A percentile compares a stretch with the other conserved stretches of the same genome.
Evolutionary conservation across 495 filamentous ascomycete genomes (phyloP).

Genomic region (Neurospora tetraspora): DNA sequence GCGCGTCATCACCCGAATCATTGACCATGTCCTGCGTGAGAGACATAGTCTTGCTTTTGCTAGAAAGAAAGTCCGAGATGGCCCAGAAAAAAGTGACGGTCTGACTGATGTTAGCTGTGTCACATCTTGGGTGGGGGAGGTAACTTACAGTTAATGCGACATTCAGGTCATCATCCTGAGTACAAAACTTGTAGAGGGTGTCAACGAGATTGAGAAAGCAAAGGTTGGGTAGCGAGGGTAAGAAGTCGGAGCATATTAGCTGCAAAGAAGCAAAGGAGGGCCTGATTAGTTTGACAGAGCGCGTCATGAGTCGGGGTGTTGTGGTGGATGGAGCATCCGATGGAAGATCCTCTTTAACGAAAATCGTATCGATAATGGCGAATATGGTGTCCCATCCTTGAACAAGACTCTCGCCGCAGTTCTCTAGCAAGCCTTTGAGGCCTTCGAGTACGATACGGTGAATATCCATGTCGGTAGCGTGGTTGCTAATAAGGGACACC

Average conservation of each 20-base stretch:
- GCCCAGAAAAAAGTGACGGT: constrained; percentile 94
- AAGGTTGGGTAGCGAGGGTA: constrained; percentile 63
- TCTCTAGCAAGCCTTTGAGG: constrained; percentile 72
- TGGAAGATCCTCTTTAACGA: constrained; percentile 36
- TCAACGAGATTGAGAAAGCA: constrained; percentile 80
- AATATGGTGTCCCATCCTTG: constrained; percentile 81
- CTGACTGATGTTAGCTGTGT: constrained; percentile 28
- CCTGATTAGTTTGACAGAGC: constrained; percentile 64
- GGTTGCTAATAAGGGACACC: constrained; percentile 41
- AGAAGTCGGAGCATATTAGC: constrained; percentile 89
- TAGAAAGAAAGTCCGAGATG: constrained; percentile 73
- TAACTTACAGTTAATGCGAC: constrained; percentile 72
- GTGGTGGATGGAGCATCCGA: constrained; percentile 9
- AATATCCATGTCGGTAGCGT: constrained; percentile 62
- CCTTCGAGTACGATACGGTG: constrained; percentile 75
- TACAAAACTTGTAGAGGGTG: constrained; percentile 77
- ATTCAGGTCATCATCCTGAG: constrained; percentile 84
- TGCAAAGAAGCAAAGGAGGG: constrained; percentile 82
- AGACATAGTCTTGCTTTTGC: constrained; percentile 34
- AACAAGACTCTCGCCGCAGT: constrained; percentile 73
- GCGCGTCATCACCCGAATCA: constrained; percentile 37
- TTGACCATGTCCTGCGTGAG: constrained; percentile 40
- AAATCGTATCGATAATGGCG: constrained; percentile 75
- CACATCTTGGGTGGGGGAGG: not conserved
- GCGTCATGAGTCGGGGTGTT: constrained; percentile 33